A percentile compares a stretch with the other conserved stretches of the same genome.
Evolutionary conservation across 768 basidiomycete genomes (phyloP).

Genomic region (Goffeauzyma gilvescens): DNA sequence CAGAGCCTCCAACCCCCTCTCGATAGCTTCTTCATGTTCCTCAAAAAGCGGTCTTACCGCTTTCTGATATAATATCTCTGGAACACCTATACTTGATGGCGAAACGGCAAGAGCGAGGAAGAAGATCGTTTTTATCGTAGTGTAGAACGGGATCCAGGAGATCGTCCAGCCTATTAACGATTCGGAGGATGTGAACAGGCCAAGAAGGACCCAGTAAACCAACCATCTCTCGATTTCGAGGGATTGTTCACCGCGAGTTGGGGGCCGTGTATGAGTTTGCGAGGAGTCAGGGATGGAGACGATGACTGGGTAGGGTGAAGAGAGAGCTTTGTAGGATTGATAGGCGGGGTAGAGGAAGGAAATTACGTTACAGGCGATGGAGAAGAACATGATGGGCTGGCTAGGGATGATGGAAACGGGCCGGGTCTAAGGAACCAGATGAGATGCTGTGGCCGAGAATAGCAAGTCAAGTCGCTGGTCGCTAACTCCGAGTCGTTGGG

Average conservation of each 20-base stretch:
- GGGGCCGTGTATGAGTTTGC: conserved; percentile 48
- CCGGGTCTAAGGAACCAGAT: too few relatives aligned
- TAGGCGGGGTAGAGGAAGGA: conserved; percentile 81
- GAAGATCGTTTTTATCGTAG: conserved; percentile 58
- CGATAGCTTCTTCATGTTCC: conserved; percentile 66
- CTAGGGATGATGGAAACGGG: too few relatives aligned
- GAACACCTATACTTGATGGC: too few relatives aligned
- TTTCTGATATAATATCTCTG: conserved; percentile 61
- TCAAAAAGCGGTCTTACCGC: conserved; percentile 70
- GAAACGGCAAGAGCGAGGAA: conserved; percentile 37
- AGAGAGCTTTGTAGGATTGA: conserved; percentile 86
- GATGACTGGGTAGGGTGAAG: conserved; percentile 35
- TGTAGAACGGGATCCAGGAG: conserved; percentile 84
- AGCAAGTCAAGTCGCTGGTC: too few relatives aligned
- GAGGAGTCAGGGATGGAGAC: conserved; percentile 1
- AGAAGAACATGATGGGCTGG: too few relatives aligned
- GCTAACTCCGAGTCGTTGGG: too few relatives aligned
- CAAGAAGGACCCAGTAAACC: conserved; percentile 65
- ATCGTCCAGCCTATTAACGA: neutral
- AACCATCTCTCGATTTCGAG: conserved; percentile 88
- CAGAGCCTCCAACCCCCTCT: conserved; percentile 46
- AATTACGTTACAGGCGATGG: conserved; percentile 22
- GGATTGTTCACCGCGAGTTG: too few relatives aligned
- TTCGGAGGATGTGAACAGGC: neutral
- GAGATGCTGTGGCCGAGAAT: too few relatives aligned